Conservation (phyloP, 495 filamentous ascomycete genomes). For the Chaetomium fimeti region DNA sequence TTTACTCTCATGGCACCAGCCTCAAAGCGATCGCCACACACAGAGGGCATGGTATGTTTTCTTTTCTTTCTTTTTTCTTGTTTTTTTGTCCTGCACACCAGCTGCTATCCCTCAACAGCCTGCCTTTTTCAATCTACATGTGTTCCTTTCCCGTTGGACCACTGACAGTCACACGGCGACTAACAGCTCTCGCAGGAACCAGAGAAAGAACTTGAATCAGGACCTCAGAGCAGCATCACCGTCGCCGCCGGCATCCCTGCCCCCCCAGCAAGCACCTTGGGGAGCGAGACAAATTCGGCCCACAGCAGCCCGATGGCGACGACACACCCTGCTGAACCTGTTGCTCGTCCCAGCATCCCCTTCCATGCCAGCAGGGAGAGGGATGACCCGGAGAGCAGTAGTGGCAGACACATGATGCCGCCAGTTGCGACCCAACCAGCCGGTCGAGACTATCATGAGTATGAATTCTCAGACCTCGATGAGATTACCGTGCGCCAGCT, state of each 20-base stretch:
- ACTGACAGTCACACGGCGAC: not conserved
- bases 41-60: conserved; percentile 16
- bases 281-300: conserved; percentile 8
- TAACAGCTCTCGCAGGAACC: conserved; percentile 8
- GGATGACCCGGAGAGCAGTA: not conserved
- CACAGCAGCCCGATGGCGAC: conserved; percentile 12
- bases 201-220: conserved; percentile 3
- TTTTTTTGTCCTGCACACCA: not conserved
- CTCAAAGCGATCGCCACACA: conserved; percentile 5
- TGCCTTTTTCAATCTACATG: not conserved
- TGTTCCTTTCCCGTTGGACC: not conserved
- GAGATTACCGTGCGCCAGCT: conserved; percentile 45
- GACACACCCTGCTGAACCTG: not conserved
- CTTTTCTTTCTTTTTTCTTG: not conserved
- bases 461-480: conserved; percentile 34
- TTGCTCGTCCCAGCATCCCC: not conserved
- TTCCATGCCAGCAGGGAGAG: conserved; percentile 4
- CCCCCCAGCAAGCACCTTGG: not conserved
- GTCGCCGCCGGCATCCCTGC: conserved; percentile 13
- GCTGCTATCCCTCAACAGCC: not conserved
- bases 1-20: conserved; percentile 8
- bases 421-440: not conserved
- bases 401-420: conserved; percentile 6
- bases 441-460: conserved; percentile 15
- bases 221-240: conserved; percentile 25